phyloP scores from a whole-genome alignment of 164 flowering plant species.

The Stephania yunnanensis region DNA sequence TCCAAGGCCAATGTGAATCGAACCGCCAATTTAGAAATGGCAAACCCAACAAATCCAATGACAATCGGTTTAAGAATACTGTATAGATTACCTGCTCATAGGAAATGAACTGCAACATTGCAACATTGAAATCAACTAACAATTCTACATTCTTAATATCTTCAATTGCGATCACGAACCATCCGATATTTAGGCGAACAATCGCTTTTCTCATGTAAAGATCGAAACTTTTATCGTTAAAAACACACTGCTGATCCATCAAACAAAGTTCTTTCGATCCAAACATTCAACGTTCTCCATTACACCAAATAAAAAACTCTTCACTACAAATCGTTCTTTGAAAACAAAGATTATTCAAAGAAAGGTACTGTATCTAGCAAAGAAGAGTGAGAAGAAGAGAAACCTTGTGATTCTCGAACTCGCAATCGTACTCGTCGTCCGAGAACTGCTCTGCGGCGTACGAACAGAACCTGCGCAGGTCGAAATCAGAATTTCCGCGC shows the following conservation, averaged over 20 bases:
- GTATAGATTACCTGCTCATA: no score
- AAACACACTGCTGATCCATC: not conserved
- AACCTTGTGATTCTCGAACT: conserved; percentile 63
- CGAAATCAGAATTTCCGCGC: conserved; percentile 8
- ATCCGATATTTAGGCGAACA: not conserved
- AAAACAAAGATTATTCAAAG: not conserved
- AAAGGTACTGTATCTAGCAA: no score
- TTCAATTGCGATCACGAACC: not conserved
- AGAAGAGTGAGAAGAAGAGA: not conserved
- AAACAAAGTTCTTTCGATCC: not conserved
- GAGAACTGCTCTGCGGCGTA: conserved; percentile 88
- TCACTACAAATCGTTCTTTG: not conserved
- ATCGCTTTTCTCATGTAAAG: not conserved
- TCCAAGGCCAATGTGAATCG: not conserved
- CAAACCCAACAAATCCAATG: not conserved
- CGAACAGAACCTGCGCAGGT: conserved; percentile 27
- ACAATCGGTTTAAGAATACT: not conserved
- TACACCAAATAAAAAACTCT: not conserved
- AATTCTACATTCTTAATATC: not conserved
- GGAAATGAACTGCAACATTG: not conserved
- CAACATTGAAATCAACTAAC: not conserved
- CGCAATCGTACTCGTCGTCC: conserved; percentile 90
- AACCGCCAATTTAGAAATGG: not conserved
- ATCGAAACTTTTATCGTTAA: no score
- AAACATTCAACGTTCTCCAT: not conserved